A percentile compares a stretch with the other conserved stretches of the same genome.
phyloP scores from a whole-genome alignment of 768 basidiomycete species.

The Xerocomellus intermedius region DNA sequence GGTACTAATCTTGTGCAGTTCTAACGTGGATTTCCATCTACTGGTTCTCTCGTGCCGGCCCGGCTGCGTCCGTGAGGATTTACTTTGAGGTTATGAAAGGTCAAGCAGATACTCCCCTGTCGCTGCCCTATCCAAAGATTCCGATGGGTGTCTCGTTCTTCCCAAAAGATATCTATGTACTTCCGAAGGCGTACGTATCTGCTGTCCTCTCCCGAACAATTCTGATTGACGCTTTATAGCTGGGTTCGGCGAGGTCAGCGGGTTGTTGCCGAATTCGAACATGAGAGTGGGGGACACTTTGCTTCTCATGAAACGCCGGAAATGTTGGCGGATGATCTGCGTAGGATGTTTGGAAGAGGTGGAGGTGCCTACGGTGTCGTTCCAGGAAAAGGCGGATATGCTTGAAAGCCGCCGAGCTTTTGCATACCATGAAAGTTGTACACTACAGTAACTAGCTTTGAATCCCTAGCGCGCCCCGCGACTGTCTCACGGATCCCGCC shows the following conservation, averaged over 20 bases:
- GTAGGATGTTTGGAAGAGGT: slow-evolving; percentile 55
- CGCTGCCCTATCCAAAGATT: slow-evolving; percentile 19
- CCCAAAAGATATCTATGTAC: slow-evolving; percentile 43
- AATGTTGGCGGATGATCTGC: slow-evolving; percentile 46
- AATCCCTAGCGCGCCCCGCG: too few relatives aligned
- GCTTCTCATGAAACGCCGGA: slow-evolving; percentile 52
- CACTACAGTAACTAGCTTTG: too few relatives aligned
- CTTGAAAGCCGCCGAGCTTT: not conserved
- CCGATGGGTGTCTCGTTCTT: slow-evolving; percentile 51
- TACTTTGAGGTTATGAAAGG: slow-evolving; percentile 48
- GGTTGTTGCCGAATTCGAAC: slow-evolving; percentile 48
- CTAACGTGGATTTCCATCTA: slow-evolving; percentile 59
- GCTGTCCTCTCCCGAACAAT: not conserved
- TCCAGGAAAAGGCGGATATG: slow-evolving; percentile 43
- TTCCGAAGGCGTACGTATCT: slow-evolving; percentile 38
- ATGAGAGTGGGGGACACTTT: slow-evolving; percentile 57
- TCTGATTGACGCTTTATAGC: slow-evolving; percentile 26
- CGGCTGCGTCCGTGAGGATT: slow-evolving; percentile 53
- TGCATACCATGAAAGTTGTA: too few relatives aligned
- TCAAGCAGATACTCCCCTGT: not conserved
- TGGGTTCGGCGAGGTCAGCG: slow-evolving; percentile 40
- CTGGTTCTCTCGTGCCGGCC: slow-evolving; percentile 58
- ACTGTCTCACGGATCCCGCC: too few relatives aligned
- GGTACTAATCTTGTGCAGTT: slow-evolving; percentile 34
- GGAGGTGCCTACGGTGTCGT: slow-evolving; percentile 51